Evolutionary conservation across 108 stramenopile genomes (phyloP), one percentile per base, ranked within the genome.

Genomic region (Skeletonema costatum): DNA sequence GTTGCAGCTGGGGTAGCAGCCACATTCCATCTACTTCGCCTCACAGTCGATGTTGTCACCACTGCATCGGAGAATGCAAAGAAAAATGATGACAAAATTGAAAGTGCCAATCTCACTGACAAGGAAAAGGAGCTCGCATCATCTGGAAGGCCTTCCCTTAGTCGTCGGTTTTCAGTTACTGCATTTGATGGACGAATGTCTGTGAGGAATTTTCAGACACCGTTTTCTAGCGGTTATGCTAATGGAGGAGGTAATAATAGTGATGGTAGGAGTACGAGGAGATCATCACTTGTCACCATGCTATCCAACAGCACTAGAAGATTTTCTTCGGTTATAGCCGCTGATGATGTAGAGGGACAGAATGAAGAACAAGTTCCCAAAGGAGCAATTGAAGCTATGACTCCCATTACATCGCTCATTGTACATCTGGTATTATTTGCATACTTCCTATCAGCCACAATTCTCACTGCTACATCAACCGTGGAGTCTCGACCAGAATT

Each of bases 11-110:
- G 86, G 36, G 71, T 82, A 53, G 83, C 83, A 16, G 79, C 84
- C 58, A 91, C 90, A 35, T 73, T 92, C 66, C 81, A 87, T 60
- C 81, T 94, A 56, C 39, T 91, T 68, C 91, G 93, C 5, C 53
- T 94, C 32, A 83, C 83, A 59, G 71, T 87, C 53, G 93, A 91
- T 83, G 60, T 87, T 6, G 83, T 94, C 60, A 75, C 82, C 51
- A 80, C 76, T 7, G 91, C 91, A 13, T 72, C 76, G 53, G 59
- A 86, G 33, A 38, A 33, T 4, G 83, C 82, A 32, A 67, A 78
- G 30, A 83, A 70, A 39, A 70, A 88, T 60, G 88, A 81, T 16
- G 78, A 67, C 10, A 82, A 89, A 68, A 66, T 77, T 21, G 86
- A 87, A 60, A 77, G 80, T 44, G 64, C 63, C 21, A 83, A 83